Percentiles rank a stretch among this genome's conserved stretches.
Conservation (phyloP, 208 protist species). For the Leishmania guyanensis region DNA sequence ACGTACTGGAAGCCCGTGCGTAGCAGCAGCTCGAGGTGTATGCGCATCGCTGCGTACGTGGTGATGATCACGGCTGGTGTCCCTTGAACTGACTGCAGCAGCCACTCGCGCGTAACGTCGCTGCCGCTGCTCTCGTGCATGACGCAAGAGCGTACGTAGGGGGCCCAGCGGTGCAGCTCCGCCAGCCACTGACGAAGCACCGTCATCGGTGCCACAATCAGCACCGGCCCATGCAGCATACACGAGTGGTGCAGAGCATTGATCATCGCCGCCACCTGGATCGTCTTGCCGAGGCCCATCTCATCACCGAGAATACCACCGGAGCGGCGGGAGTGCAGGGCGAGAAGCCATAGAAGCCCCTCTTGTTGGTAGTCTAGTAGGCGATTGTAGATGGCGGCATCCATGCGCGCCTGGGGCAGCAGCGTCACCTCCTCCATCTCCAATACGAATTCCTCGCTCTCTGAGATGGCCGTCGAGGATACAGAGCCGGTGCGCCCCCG, state of each 20-base stretch:
- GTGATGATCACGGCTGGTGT: slow-evolving; percentile 92
- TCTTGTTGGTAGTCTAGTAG: slow-evolving; percentile 95
- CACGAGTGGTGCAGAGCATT: slow-evolving; percentile 78
- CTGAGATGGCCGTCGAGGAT: not conserved
- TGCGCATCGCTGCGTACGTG: slow-evolving; percentile 91
- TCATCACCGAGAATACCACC: slow-evolving; percentile 97
- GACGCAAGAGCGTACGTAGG: slow-evolving; percentile 79
- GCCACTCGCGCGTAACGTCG: slow-evolving; percentile 38
- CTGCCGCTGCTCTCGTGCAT: slow-evolving; percentile 80
- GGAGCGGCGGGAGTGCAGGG: slow-evolving; percentile 86
- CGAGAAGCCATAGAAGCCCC: slow-evolving; percentile 95
- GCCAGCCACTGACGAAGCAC: slow-evolving; percentile 93
- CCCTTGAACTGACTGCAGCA: slow-evolving; percentile 54
- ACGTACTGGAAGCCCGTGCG: slow-evolving; percentile 92
- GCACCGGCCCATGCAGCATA: slow-evolving; percentile 72
- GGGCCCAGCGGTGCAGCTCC: slow-evolving; percentile 96
- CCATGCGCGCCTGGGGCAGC: slow-evolving; percentile 44
- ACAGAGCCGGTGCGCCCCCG: not conserved
- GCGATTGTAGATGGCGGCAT: slow-evolving; percentile 53
- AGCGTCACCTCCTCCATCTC: slow-evolving; percentile 37
- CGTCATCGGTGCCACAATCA: slow-evolving; percentile 95
- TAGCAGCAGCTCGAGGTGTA: slow-evolving; percentile 63
- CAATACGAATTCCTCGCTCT: slow-evolving; percentile 15
- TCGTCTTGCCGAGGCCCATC: slow-evolving; percentile 97
- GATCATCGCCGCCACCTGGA: slow-evolving; percentile 94